Conservation (phyloP, 1,139 yeast species). For the Yamadazyma atlantica region DNA sequence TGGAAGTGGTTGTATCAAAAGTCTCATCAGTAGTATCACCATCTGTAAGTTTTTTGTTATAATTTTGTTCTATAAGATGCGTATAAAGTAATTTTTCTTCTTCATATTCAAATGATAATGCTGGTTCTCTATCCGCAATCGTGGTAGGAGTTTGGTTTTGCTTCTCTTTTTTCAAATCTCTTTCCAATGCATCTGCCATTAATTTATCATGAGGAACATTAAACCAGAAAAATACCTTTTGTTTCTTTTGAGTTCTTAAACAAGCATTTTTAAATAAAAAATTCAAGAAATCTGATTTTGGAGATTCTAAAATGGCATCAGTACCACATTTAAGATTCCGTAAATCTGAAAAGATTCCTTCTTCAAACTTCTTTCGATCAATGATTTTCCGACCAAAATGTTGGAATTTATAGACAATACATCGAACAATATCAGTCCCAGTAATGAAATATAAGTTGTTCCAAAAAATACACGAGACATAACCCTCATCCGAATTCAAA, state of each 20-base stretch:
- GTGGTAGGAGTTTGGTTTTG: slow-evolving; percentile 61
- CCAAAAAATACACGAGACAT: slow-evolving; percentile 92
- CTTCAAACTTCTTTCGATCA: slow-evolving; percentile 93
- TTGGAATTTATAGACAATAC: slow-evolving; percentile 84
- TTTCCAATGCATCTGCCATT: slow-evolving; percentile 90
- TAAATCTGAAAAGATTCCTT: slow-evolving; percentile 90
- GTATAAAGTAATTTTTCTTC: slow-evolving; percentile 45
- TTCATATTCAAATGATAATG: slow-evolving; percentile 59
- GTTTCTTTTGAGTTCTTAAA: slow-evolving; percentile 92
- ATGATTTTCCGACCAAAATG: slow-evolving; percentile 84
- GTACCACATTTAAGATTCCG: slow-evolving; percentile 83
- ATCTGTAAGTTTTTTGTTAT: slow-evolving; percentile 24
- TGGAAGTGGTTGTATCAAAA: slow-evolving; percentile 9
- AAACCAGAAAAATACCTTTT: slow-evolving; percentile 96
- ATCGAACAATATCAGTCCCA: slow-evolving; percentile 94
- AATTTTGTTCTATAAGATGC: slow-evolving; percentile 51
- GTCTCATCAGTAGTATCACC: slow-evolving; percentile 11
- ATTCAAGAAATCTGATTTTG: slow-evolving; percentile 82
- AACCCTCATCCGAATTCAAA: slow-evolving; percentile 85
- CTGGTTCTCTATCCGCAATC: slow-evolving; percentile 57
- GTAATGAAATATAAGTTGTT: slow-evolving; percentile 86
- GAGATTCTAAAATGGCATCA: slow-evolving; percentile 86
- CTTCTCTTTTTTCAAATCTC: slow-evolving; percentile 83
- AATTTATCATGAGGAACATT: slow-evolving; percentile 92
- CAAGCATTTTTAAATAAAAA: slow-evolving; percentile 85